Conservation (phyloP, 345 rosid species). For the Noccaea caerulescens region DNA sequence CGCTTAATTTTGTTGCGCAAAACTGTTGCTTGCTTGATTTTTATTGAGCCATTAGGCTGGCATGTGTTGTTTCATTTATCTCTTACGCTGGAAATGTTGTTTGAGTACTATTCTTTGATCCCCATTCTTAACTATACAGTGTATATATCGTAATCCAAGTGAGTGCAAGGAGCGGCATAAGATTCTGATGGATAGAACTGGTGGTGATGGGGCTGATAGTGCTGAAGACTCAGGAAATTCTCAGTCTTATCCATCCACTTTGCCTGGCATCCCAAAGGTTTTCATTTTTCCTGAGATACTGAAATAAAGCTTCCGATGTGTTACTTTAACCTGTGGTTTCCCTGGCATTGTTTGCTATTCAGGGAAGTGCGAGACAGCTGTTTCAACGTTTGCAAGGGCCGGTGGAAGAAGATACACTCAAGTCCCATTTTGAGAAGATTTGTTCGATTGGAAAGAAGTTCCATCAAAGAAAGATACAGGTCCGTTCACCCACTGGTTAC, state of each 20-base stretch:
- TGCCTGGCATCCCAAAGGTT: conserved; percentile 99
- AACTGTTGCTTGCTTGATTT: neutral
- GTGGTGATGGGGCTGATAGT: conserved; percentile 94
- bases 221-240: conserved; percentile 98
- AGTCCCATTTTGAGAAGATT: conserved; percentile 93
- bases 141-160: conserved; percentile 78
- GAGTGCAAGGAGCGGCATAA: conserved; percentile 99
- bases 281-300: neutral
- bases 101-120: conserved; percentile 22
- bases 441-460: conserved; percentile 73
- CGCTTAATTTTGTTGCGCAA: neutral
- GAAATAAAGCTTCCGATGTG: conserved; percentile 4
- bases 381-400: conserved; percentile 96
- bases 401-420: conserved; percentile 83
- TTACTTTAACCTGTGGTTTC: conserved; percentile 21
- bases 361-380: conserved; percentile 99
- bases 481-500: conserved; percentile 40
- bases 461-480: conserved; percentile 65
- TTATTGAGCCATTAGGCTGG: neutral
- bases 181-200: conserved; percentile 73
- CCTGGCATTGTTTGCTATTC: conserved; percentile 42
- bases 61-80: conserved; percentile 9
- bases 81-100: conserved; percentile 4
- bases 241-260: conserved; percentile 92
- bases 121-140: conserved; percentile 49